phyloP scores from a whole-genome alignment of 345 rosid species.

The Acer negundo region DNA sequence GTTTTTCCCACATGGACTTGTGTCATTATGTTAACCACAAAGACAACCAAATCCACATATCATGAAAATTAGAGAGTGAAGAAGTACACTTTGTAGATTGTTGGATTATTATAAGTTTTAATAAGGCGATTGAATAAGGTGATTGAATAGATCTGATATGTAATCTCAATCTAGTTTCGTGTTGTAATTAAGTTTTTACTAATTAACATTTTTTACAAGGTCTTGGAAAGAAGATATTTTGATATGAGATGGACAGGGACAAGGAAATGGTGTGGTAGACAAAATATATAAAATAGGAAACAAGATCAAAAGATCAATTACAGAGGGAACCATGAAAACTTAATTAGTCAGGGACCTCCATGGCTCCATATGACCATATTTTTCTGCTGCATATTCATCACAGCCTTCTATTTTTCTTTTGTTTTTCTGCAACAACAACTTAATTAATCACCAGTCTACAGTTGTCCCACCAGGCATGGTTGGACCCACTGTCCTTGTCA shows the following conservation, averaged over 20 bases:
- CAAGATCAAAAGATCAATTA: constrained; percentile 15
- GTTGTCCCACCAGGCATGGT: not conserved
- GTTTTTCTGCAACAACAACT: not conserved
- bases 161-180: not conserved
- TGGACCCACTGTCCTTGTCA: constrained; percentile 16
- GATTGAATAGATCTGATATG: not conserved
- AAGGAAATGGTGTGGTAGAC: constrained; percentile 8
- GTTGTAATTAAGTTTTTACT: no score
- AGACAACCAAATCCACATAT: constrained; percentile 7
- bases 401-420: not conserved
- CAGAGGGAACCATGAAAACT: not conserved
- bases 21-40: constrained; percentile 23
- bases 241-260: no score
- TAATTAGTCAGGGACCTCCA: constrained; percentile 14
- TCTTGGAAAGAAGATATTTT: not conserved
- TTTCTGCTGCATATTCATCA: constrained; percentile 15
- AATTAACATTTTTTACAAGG: not conserved
- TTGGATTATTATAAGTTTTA: no score
- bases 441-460: constrained; percentile 3
- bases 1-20: constrained; percentile 14
- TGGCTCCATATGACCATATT: constrained; percentile 17
- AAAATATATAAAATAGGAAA: constrained; percentile 23
- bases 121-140: not conserved
- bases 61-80: constrained; percentile 1
- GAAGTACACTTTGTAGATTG: no score